These are phyloP conservation scores for Wickerhamiella parazyma DNA, from an alignment of 805 yeast species.

Conservation along the genomic window DNA sequence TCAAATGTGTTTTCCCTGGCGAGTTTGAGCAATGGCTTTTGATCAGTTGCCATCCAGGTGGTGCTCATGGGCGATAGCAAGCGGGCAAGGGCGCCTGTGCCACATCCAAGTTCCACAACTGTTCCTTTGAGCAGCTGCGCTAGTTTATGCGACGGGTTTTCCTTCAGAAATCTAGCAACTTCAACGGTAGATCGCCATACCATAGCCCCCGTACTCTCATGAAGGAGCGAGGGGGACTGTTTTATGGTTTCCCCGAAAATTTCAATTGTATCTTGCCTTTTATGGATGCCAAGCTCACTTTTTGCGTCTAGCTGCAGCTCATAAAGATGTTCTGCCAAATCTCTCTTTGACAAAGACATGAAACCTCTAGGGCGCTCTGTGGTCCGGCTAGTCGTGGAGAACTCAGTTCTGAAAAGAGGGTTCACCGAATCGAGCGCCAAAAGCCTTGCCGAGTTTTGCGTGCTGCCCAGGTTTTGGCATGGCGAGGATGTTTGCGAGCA, in stretches of 20 bases:
- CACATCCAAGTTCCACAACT: constrained; percentile 19
- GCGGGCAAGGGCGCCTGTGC: constrained; percentile 18
- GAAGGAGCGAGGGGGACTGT: constrained; percentile 14
- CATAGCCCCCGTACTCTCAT: constrained; percentile 18
- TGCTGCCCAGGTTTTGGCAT: not conserved
- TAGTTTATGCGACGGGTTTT: not conserved
- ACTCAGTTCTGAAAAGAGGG: not conserved
- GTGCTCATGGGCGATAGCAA: constrained; percentile 7
- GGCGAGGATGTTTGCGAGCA: not conserved
- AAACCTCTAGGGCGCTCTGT: not conserved
- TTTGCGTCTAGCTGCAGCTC: constrained; percentile 7
- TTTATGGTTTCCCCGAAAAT: constrained; percentile 10
- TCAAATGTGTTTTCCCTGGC: constrained; percentile 10
- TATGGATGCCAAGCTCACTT: not conserved
- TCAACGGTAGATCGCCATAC: constrained; percentile 17
- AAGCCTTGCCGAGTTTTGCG: not conserved
- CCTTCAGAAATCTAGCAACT: constrained; percentile 12
- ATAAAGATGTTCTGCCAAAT: not conserved
- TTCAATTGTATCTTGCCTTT: not conserved
- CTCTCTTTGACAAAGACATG: not conserved
- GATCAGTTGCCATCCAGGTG: constrained; percentile 17
- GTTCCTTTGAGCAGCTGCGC: not conserved
- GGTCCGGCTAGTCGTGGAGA: not conserved
- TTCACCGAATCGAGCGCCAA: not conserved
- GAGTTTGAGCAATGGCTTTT: constrained; percentile 16